Base-by-base conservation (phyloP, 2,329 filamentous ascomycete genomes). In the Paecilomyces variotii region DNA sequence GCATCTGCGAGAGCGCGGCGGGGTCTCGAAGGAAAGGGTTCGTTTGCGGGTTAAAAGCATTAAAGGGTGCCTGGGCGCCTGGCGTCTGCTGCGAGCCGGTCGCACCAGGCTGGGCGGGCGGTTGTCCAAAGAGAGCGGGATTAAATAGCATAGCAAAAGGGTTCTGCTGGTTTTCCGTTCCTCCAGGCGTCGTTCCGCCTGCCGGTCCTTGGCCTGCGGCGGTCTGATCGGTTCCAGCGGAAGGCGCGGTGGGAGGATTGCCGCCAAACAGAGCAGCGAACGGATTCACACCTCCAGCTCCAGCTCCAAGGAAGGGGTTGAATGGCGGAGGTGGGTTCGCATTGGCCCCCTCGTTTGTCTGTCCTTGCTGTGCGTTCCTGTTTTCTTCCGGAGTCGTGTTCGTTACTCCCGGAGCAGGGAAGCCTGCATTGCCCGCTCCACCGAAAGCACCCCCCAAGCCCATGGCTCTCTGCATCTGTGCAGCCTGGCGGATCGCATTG, bases 361-460 rank as follows among this genome's bases (percentile, higher is more conserved):
- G 72, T 7, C 30, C 30, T 56, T 71, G 74, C 56, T 75, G 72
- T 39, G 62, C 57, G 50, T 64, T 65, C 32, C 69, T 67, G 66
- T 76, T 71, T 61, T 79, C 80, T n/a, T 78, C 74, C 1, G 84
- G 87, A 2, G 91, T 96, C 30, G 86, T 95, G 73, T 97, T 91
- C 35, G 93, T 97, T 24, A 88, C 87, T 7, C 94, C 94, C 1
- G 94, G 94, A 55, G 93, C 93, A 11, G 94, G 92, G 71, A 99
- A 97, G 4, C 84, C 80, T 51, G 70, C 67, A 50, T 76, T 78
- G 59, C 74, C 78, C 57, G 76, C 80, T 55, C 78, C 79, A 57
- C 81, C 55, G 25, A 57, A 56, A 26, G 24, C 83, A 24, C 39
- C 39, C 52, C 79, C 82, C 76, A 87, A 81, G 27, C 76, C 76